These are phyloP conservation scores for Dentipellis sp. DNA, from an alignment of 768 basidiomycete genomes.

Conservation along the genomic window DNA sequence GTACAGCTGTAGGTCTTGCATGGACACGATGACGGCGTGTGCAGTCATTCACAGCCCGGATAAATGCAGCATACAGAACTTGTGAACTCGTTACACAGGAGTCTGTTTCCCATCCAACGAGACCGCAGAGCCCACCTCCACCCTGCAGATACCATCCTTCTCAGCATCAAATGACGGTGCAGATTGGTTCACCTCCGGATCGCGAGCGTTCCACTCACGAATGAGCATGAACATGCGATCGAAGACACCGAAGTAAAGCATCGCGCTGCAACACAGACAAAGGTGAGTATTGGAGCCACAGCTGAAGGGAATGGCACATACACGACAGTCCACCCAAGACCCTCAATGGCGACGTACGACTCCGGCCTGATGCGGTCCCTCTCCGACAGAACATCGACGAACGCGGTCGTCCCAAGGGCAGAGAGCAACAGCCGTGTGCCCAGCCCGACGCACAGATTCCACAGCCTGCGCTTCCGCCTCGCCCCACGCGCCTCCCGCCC, in stretches of 20 bases:
- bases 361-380: not conserved
- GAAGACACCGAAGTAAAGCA: not conserved
- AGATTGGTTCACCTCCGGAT: too few relatives aligned
- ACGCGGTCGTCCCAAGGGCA: constrained; percentile 9
- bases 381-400: constrained; percentile 6
- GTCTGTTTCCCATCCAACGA: too few relatives aligned
- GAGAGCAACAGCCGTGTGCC: constrained; percentile 5
- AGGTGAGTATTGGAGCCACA: not conserved
- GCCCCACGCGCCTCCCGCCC: not conserved
- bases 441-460: not conserved
- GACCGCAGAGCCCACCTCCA: too few relatives aligned
- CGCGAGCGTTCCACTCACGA: too few relatives aligned
- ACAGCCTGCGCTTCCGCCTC: not conserved
- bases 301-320: not conserved
- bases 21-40: too few relatives aligned
- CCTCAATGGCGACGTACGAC: constrained; percentile 9
- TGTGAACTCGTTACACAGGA: too few relatives aligned
- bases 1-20: too few relatives aligned
- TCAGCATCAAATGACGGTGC: too few relatives aligned
- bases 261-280: not conserved
- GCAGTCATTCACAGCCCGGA: too few relatives aligned
- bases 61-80: too few relatives aligned
- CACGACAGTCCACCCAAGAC: constrained; percentile 12
- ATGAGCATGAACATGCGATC: not conserved
- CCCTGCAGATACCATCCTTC: too few relatives aligned